Percentiles rank a stretch among this genome's conserved stretches.
Conservation (phyloP, 176 grass and related monocot species). For the Cymbopogon citratus region DNA sequence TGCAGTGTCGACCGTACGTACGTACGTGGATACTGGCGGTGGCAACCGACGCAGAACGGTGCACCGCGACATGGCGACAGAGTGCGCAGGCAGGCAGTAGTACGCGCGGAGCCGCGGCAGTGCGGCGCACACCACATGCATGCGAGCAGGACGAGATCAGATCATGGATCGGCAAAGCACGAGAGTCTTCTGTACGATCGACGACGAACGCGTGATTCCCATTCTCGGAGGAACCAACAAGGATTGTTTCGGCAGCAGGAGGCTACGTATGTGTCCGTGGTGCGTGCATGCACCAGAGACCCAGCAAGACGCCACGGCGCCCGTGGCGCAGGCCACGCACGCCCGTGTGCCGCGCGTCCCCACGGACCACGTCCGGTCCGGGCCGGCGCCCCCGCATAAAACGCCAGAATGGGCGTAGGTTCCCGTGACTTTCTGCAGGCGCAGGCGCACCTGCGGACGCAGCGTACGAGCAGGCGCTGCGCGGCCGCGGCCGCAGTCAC, state of each 20-base stretch:
- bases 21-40: too few species aligned
- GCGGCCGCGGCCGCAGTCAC: not conserved
- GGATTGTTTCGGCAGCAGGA: not conserved
- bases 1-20: too few species aligned
- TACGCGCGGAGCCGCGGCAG: too few species aligned
- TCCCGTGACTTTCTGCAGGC: slow-evolving; percentile 6
- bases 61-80: too few species aligned
- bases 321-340: not conserved
- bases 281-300: not conserved
- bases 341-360: not conserved
- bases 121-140: too few species aligned
- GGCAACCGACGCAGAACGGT: too few species aligned
- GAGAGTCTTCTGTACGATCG: not conserved
- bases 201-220: not conserved
- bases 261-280: not conserved
- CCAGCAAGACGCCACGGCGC: not conserved
- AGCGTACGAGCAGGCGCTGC: not conserved
- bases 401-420: not conserved
- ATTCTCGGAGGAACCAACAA: not conserved
- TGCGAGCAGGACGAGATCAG: not conserved
- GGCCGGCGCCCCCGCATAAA: not conserved
- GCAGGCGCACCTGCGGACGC: not conserved
- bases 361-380: not conserved
- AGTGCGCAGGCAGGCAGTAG: too few species aligned
- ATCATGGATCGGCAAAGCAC: not conserved